Evolutionary conservation across 345 rosid species (phyloP), one percentile per base, ranked within the genome.

Genomic region (Melaleuca quinquenervia): DNA sequence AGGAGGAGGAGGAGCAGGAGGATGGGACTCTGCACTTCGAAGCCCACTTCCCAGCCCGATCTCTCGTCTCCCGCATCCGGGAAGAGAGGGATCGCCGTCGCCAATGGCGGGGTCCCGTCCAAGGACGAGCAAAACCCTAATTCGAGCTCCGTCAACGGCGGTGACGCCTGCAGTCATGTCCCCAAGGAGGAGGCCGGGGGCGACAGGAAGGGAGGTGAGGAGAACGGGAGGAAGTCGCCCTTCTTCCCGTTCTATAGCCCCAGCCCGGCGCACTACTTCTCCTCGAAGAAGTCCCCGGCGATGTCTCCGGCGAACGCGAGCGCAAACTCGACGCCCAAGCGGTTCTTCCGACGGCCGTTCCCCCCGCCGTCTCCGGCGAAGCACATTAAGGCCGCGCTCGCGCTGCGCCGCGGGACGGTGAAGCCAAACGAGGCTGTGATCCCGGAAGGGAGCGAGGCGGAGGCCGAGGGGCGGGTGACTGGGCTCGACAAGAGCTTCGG

Each of bases 351-450:
- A 87, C 87, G 93, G 53, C 96, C 98, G 8, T 95, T 97, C 85
- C 98, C 98, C 5, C 98, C 99, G 52, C 99, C 98, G 1, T 96
- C 98, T 5, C 99, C 98, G n/a, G 98, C 99, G 7, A 97, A 94
- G 90, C 98, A 97, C 89, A 94, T 97, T 56, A 89, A 92, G 86
- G 94, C 99, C 3, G 92, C 96, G 52, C 90, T 97, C 44, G 97
- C 95, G 1, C 91, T 95, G 50, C 88, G 98, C 26, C 94, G 94
- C 49, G 94, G 95, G 52, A 93, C 93, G 11, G 94, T 86, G 87
- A 93, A 94, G 94, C 92, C 93, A 11, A 91, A 92, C 82, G 92
- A 91, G 26, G 83, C 96, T n/a, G 89, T 92, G 51, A 93, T 93
- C 64, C 93, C 96, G 24, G 98, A 94, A 60, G 96, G 94, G 50